Conservation (phyloP, 805 yeast genomes). For the Candida saitoana region DNA sequence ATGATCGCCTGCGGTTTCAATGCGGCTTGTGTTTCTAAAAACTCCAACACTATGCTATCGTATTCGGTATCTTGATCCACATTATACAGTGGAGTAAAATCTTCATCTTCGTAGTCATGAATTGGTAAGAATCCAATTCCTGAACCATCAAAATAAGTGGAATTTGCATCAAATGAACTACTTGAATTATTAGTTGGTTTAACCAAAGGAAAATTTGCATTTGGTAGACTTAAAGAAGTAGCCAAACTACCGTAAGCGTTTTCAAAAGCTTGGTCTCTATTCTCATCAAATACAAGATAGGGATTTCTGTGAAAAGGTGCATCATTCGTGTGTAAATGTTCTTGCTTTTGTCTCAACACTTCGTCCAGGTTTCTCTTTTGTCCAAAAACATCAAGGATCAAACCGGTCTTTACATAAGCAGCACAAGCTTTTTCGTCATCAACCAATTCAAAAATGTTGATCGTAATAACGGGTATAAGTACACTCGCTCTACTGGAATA, state of each 20-base stretch:
- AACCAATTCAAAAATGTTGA: slow-evolving; percentile 10
- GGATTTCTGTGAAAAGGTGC: slow-evolving; percentile 79
- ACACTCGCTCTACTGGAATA: slow-evolving; percentile 56
- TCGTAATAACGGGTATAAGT: slow-evolving; percentile 43
- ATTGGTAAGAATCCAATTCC: slow-evolving; percentile 17
- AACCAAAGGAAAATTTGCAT: slow-evolving; percentile 55
- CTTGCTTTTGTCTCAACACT: slow-evolving; percentile 45
- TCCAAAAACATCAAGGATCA: slow-evolving; percentile 56
- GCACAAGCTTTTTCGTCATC: slow-evolving; percentile 14
- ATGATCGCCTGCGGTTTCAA: slow-evolving; percentile 44
- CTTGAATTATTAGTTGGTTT: neutral
- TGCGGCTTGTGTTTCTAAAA: slow-evolving; percentile 48
- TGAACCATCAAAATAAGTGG: neutral
- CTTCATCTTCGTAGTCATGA: slow-evolving; percentile 24
- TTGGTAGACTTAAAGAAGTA: slow-evolving; percentile 63
- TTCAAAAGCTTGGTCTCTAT: slow-evolving; percentile 46
- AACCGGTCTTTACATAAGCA: slow-evolving; percentile 51
- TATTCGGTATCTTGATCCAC: slow-evolving; percentile 43
- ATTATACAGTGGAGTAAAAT: slow-evolving; percentile 26
- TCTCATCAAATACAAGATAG: slow-evolving; percentile 55
- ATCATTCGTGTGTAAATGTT: slow-evolving; percentile 67
- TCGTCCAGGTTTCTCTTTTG: slow-evolving; percentile 33
- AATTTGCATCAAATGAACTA: neutral
- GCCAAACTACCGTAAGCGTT: slow-evolving; percentile 48
- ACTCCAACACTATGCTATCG: slow-evolving; percentile 50